Conservation (phyloP, 345 rosid genomes). For the Passiflora organensis region DNA sequence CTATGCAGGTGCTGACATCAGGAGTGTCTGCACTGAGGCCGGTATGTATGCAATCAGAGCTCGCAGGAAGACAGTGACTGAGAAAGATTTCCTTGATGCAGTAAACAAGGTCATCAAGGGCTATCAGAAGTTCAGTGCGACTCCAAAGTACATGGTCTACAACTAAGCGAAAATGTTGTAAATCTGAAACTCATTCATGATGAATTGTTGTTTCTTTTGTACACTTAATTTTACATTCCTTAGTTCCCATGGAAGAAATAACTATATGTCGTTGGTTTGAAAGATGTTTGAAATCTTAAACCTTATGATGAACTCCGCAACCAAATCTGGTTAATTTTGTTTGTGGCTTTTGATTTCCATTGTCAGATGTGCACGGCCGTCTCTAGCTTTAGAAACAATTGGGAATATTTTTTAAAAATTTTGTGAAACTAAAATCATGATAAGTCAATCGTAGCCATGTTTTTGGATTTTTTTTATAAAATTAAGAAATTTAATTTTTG, state of each 20-base stretch:
- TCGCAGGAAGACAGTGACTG: slow-evolving; percentile 85
- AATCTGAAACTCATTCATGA: not conserved
- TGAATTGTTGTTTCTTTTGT: not conserved
- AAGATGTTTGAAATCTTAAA: not conserved
- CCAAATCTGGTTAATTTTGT: not conserved
- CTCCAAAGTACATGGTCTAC: slow-evolving; percentile 94
- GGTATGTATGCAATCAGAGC: slow-evolving; percentile 95
- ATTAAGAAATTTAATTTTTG: no score
- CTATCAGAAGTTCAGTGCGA: slow-evolving; percentile 91
- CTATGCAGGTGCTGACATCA: slow-evolving; percentile 77
- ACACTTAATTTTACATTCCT: not conserved
- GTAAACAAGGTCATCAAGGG: slow-evolving; percentile 96
- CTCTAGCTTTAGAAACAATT: no score
- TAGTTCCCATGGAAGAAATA: not conserved
- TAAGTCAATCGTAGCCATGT: no score
- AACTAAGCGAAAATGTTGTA: slow-evolving; percentile 28
- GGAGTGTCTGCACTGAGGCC: slow-evolving; percentile 97
- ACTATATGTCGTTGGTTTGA: not conserved
- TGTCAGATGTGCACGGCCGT: not conserved
- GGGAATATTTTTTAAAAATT: no score
- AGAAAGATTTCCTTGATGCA: slow-evolving; percentile 95
- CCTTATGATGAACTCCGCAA: not conserved
- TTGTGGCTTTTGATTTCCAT: no score
- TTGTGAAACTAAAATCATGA: no score
- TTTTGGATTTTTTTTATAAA: no score